phyloP scores from a whole-genome alignment of 768 basidiomycete genomes.

The Guyanaporus albipodus region DNA sequence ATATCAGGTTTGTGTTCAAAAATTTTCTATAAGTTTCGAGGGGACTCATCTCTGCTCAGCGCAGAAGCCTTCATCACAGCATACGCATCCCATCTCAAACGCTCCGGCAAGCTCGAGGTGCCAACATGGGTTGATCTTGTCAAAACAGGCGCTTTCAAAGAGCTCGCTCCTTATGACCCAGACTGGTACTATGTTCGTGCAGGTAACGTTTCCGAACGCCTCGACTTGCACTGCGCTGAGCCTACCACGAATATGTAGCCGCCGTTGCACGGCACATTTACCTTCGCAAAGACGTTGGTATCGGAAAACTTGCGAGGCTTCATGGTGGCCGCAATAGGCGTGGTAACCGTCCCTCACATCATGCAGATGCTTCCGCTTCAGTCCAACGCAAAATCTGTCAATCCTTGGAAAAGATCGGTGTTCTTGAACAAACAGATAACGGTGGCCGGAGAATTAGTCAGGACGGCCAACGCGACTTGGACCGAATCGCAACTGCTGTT shows the following conservation, averaged over 20 bases:
- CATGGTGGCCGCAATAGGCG: slow-evolving; percentile 96
- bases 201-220: slow-evolving; percentile 51
- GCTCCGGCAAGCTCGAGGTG: slow-evolving; percentile 98
- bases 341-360: slow-evolving; percentile 95
- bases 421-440: slow-evolving; percentile 88
- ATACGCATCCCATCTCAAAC: slow-evolving; percentile 94
- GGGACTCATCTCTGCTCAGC: slow-evolving; percentile 41
- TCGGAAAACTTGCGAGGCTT: slow-evolving; percentile 91
- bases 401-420: slow-evolving; percentile 97
- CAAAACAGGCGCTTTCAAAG: slow-evolving; percentile 97
- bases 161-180: slow-evolving; percentile 97
- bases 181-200: slow-evolving; percentile 99
- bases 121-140: slow-evolving; percentile 98
- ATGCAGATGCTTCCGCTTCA: slow-evolving; percentile 77
- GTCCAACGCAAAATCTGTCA: slow-evolving; percentile 97
- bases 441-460: slow-evolving; percentile 96
- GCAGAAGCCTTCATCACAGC: slow-evolving; percentile 92
- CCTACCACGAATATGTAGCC: slow-evolving; percentile 43
- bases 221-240: not conserved
- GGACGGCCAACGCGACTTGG: slow-evolving; percentile 94
- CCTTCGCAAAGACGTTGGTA: slow-evolving; percentile 95
- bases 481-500: slow-evolving; percentile 89
- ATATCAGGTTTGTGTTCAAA: slow-evolving; percentile 53
- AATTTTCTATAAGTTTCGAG: not conserved
- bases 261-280: slow-evolving; percentile 99